Evolutionary conservation across 768 basidiomycete species (phyloP).

Genomic region (button mushroom (Agaricus bisporus)): DNA sequence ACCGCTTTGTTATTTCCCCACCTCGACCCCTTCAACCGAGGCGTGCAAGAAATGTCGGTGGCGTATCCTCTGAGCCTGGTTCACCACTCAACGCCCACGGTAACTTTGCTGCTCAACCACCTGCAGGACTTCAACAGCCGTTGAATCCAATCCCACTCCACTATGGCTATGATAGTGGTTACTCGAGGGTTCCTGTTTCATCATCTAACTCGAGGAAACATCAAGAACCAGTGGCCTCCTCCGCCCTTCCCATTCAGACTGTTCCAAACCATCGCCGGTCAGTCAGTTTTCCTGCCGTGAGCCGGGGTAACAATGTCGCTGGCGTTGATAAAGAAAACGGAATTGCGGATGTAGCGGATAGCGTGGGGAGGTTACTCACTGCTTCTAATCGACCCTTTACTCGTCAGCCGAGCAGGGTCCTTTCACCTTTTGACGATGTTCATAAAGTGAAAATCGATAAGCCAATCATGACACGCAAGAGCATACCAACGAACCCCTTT

Average conservation of each 20-base stretch:
- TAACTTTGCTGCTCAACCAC: not conserved
- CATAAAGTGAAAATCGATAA: constrained; percentile 26
- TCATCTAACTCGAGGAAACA: not conserved
- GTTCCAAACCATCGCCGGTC: constrained; percentile 9
- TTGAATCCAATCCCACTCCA: constrained; percentile 3
- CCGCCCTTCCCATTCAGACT: constrained; percentile 11
- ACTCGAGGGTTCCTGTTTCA: not conserved
- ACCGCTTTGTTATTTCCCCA: not conserved
- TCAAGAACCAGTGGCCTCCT: not conserved
- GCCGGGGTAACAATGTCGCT: constrained; percentile 11
- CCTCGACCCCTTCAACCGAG: constrained; percentile 5
- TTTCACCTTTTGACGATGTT: constrained; percentile 81
- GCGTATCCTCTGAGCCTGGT: not conserved
- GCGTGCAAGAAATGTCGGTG: not conserved
- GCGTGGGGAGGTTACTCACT: constrained; percentile 16
- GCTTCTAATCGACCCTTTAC: constrained; percentile 35
- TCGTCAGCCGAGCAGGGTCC: constrained; percentile 42
- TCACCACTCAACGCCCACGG: not conserved
- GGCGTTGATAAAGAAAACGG: constrained; percentile 16
- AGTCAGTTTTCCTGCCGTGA: constrained; percentile 10
- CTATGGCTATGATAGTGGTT: constrained; percentile 1
- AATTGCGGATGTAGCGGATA: constrained; percentile 10
- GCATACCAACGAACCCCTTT: constrained; percentile 50
- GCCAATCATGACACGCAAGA: constrained; percentile 32
- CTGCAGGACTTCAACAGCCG: not conserved